Conservation (phyloP, 2,329 filamentous ascomycete genomes). For the Sporothrix curviconia region DNA sequence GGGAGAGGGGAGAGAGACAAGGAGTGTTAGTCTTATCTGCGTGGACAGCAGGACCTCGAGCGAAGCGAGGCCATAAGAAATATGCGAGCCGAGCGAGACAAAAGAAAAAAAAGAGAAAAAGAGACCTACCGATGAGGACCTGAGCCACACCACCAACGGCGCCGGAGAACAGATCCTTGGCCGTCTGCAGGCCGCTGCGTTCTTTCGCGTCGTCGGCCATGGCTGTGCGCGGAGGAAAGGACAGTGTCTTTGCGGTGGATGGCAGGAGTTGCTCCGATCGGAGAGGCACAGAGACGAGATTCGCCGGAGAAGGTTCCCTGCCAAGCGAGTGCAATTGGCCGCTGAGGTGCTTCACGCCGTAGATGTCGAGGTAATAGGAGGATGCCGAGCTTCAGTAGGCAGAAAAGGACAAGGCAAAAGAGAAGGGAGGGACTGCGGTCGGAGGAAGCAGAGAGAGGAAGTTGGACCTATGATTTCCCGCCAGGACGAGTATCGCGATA, state of each 20-base stretch:
- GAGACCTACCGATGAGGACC: slow-evolving; percentile 68
- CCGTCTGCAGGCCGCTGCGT: slow-evolving; percentile 48
- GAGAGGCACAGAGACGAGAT: not conserved
- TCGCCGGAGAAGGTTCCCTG: not conserved
- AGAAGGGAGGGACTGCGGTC: not conserved
- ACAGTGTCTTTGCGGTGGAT: too few species aligned
- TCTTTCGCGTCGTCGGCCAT: slow-evolving; percentile 15
- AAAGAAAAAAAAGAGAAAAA: not conserved
- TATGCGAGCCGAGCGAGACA: too few species aligned
- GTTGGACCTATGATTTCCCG: not conserved
- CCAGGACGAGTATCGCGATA: not conserved
- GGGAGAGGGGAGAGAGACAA: not conserved
- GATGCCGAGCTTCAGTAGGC: not conserved
- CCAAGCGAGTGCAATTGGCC: not conserved
- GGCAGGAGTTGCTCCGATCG: not conserved
- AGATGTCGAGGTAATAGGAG: not conserved
- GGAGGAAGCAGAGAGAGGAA: not conserved
- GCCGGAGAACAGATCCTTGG: slow-evolving; percentile 87
- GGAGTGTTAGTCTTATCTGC: too few species aligned
- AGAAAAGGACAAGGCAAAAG: not conserved
- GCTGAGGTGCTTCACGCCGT: not conserved
- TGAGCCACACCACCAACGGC: slow-evolving; percentile 90
- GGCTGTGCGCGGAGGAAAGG: too few species aligned
- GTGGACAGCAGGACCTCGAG: too few species aligned
- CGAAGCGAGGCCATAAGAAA: not conserved